phyloP scores from a whole-genome alignment of 805 yeast genomes.

The Hanseniaspora nectarophila region DNA sequence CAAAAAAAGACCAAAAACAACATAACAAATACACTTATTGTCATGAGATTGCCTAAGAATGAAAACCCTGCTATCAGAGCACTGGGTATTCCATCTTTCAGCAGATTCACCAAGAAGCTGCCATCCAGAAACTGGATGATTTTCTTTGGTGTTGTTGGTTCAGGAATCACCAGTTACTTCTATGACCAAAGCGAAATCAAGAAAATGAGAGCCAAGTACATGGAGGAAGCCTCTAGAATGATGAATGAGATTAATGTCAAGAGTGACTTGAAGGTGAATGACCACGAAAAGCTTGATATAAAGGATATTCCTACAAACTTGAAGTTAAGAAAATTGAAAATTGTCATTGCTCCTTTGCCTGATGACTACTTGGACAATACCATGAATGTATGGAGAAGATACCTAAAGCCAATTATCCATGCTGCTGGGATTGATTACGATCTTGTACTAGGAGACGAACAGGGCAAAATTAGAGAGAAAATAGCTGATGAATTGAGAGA shows the following conservation, averaged over 20 bases:
- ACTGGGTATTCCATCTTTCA: slow-evolving; percentile 67
- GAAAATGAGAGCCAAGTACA: slow-evolving; percentile 49
- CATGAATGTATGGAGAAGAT: slow-evolving; percentile 59
- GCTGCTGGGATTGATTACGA: slow-evolving; percentile 79
- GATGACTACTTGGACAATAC: slow-evolving; percentile 74
- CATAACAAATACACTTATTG: background rate
- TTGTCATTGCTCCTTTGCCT: slow-evolving; percentile 94
- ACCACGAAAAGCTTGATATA: slow-evolving; percentile 31
- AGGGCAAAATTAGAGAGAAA: slow-evolving; percentile 71
- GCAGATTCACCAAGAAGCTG: slow-evolving; percentile 30
- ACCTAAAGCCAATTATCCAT: slow-evolving; percentile 73
- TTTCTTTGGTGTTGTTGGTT: slow-evolving; percentile 62
- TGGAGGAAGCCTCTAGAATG: slow-evolving; percentile 30
- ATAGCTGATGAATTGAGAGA: slow-evolving; percentile 77
- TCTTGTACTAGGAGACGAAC: slow-evolving; percentile 61
- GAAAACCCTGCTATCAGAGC: slow-evolving; percentile 67
- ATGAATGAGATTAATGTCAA: background rate
- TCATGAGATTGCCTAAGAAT: slow-evolving; percentile 14
- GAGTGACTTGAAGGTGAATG: background rate
- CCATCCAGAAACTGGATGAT: slow-evolving; percentile 92
- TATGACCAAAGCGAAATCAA: slow-evolving; percentile 71
- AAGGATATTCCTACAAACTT: slow-evolving; percentile 37
- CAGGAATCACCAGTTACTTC: slow-evolving; percentile 58
- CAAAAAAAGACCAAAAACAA: background rate
- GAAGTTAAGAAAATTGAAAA: slow-evolving; percentile 62